Evolutionary conservation across 1,284 basidiomycete genomes (phyloP), one percentile per base, ranked within the genome.

Genomic region (Cystobasidium sp.): DNA sequence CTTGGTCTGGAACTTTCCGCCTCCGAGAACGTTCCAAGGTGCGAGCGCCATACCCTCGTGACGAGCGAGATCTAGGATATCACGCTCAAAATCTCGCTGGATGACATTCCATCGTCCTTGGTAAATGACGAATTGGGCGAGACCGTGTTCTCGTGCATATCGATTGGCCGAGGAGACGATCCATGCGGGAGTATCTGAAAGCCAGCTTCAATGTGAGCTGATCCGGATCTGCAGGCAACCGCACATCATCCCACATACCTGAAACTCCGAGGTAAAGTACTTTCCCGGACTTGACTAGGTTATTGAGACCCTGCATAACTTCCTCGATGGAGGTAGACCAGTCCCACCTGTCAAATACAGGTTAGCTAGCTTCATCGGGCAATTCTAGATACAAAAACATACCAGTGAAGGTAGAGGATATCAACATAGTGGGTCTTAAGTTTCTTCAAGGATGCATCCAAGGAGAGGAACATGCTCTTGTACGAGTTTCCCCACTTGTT

Each of bases 51-150:
- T 82, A 64, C 41, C 49, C 18, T 53, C 70, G 16, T 46, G 49
- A 44, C 49, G 61, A 72, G 44, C 37, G 18, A 49, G 16, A 39
- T 53, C 52, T 63, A 89, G 84, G 76, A 89, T 86, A n/a, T 88
- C 87, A 14, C 87, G 83, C 81, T 88, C 88, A 68, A 88, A 82
- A 74, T 86, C 86, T 59, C 87, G 84, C 49, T 72, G 37, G 44
- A 49, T 80, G 62, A 88, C 82, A 77, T 84, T 86, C 85, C 86
- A 89, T 12, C 78, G 77, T 37, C 87, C 88, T 80, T 88, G 87
- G 79, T 87, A 89, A 70, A 88, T 82, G 55, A 85, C 84, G 76
- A 89, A 88, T 7, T 84, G 86, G 0, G 86, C 84, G 80, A 85
- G 83, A 7, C 83, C 85, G 62, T 85, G 81, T 39, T 82, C 81